These are phyloP conservation scores for Microcos paniculata DNA, from an alignment of 345 rosid species.

Conservation along the genomic window DNA sequence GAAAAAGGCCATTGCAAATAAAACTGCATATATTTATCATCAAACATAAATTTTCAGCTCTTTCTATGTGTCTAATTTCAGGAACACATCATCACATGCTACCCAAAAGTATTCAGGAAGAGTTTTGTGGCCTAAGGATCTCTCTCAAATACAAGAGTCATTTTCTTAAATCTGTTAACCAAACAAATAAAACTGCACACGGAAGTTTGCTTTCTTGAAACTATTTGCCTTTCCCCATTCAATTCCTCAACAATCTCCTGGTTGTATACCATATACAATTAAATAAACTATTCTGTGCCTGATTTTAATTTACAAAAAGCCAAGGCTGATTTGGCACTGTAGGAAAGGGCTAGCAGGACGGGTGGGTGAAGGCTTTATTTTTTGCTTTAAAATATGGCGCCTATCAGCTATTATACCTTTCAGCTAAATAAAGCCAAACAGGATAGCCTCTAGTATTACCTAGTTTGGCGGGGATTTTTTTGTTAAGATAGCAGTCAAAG, in stretches of 20 bases:
- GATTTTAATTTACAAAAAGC: neutral
- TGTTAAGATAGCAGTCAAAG: neutral
- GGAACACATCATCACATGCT: neutral
- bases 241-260: neutral
- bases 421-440: neutral
- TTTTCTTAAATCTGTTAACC: neutral
- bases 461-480: neutral
- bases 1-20: neutral
- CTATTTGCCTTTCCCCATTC: neutral
- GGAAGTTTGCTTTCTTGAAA: neutral
- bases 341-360: neutral
- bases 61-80: neutral
- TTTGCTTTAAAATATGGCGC: neutral
- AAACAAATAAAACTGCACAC: neutral
- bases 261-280: neutral
- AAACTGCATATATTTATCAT: neutral
- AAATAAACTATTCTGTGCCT: neutral
- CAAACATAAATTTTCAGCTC: neutral
- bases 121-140: neutral
- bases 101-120: neutral
- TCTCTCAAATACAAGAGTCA: neutral
- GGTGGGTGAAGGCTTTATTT: neutral
- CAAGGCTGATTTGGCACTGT: neutral
- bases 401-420: neutral
- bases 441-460: neutral